Evolutionary conservation across 495 filamentous ascomycete genomes (phyloP).

Genomic region (Apiosordaria backusii): DNA sequence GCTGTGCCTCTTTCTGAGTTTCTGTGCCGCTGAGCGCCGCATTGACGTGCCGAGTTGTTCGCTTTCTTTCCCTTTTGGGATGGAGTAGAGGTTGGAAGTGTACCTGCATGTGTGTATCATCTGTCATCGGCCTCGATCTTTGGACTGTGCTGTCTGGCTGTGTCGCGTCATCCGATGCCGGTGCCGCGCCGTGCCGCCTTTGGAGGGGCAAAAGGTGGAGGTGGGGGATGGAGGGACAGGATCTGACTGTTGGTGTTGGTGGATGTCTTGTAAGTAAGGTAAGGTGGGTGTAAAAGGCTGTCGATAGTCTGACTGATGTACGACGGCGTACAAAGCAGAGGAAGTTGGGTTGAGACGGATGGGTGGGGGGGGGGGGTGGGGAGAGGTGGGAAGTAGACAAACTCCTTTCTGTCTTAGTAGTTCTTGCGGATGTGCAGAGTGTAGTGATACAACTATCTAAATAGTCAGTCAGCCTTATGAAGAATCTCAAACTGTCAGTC

Average conservation of each 20-base stretch:
- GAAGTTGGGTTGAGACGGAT: background rate
- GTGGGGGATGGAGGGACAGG: background rate
- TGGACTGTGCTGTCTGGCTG: background rate
- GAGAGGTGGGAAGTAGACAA: background rate
- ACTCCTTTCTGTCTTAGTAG: too few species aligned
- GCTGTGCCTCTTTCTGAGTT: background rate
- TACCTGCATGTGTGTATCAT: background rate
- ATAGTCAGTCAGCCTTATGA: background rate
- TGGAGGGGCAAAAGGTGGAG: background rate
- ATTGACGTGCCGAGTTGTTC: background rate
- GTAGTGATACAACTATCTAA: background rate
- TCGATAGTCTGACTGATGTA: background rate
- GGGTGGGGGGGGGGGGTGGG: too few species aligned
- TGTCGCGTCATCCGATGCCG: background rate
- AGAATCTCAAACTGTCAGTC: background rate
- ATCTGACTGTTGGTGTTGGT: background rate
- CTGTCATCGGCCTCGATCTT: too few species aligned
- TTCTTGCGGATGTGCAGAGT: background rate
- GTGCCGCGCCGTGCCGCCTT: background rate
- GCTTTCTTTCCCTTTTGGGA: background rate
- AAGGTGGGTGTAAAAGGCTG: background rate
- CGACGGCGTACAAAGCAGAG: background rate
- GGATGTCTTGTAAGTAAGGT: background rate
- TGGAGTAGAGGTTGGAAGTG: background rate
- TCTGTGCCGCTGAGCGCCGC: too few species aligned